Evolutionary conservation across 1,284 basidiomycete genomes (phyloP).

Genomic region (Marasmius sp.): DNA sequence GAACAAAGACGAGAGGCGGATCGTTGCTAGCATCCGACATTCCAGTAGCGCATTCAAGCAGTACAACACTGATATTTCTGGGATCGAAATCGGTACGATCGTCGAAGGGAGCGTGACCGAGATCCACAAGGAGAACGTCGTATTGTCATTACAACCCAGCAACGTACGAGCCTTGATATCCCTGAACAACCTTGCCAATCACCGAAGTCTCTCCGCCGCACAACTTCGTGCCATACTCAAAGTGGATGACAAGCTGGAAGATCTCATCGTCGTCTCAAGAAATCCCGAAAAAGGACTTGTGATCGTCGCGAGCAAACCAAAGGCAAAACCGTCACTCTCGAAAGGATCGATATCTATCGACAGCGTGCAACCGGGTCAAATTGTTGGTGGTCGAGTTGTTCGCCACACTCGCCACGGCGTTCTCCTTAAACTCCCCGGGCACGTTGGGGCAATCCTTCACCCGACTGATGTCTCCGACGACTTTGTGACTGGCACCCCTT

Average conservation of each 20-base stretch:
- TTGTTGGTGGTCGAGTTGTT: conserved; percentile 77
- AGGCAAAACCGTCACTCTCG: conserved; percentile 46
- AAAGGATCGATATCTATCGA: conserved; percentile 64
- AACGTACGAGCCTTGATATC: conserved; percentile 83
- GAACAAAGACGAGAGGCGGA: conserved; percentile 60
- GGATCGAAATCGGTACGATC: conserved; percentile 74
- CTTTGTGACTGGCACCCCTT: conserved; percentile 57
- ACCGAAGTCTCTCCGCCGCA: conserved; percentile 65
- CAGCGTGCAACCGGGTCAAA: conserved; percentile 66
- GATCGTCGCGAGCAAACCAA: conserved; percentile 77
- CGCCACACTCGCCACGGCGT: conserved; percentile 69
- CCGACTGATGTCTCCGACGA: conserved; percentile 84
- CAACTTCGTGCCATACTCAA: conserved; percentile 71
- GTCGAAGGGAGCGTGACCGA: conserved; percentile 73
- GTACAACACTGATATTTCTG: conserved; percentile 60
- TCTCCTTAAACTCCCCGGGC: conserved; percentile 70
- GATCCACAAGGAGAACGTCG: conserved; percentile 83
- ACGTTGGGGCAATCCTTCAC: conserved; percentile 74
- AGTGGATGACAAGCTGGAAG: conserved; percentile 72
- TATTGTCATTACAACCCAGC: conserved; percentile 72
- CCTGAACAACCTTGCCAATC: conserved; percentile 85
- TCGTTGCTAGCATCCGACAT: conserved; percentile 89
- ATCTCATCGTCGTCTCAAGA: conserved; percentile 88
- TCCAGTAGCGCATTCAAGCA: conserved; percentile 58
- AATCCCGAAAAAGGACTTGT: conserved; percentile 87